Evolutionary conservation across 495 filamentous ascomycete species (phyloP).

Genomic region (Penicillium bialowiezense): DNA sequence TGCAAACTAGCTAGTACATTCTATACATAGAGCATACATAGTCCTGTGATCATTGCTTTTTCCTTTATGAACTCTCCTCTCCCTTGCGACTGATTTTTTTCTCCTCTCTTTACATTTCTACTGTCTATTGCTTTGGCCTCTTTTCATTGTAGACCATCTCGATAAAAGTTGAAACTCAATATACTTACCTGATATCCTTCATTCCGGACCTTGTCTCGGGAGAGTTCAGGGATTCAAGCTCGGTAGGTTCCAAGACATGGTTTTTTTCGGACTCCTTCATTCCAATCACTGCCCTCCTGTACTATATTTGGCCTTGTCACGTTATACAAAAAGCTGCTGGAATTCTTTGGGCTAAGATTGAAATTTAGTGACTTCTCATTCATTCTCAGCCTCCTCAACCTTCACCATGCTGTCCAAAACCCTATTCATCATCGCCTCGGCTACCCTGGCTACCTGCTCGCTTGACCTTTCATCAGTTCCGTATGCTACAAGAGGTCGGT

Average conservation of each 20-base stretch:
- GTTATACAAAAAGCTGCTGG: neutral
- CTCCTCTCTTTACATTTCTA: constrained; percentile 5
- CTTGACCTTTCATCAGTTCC: constrained; percentile 60
- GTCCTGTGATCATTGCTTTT: constrained; percentile 7
- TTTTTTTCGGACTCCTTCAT: constrained; percentile 11
- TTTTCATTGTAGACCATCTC: neutral
- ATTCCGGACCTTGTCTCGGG: constrained; percentile 6
- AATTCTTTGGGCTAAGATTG: neutral
- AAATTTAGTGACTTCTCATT: neutral
- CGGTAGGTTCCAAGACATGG: constrained; percentile 14
- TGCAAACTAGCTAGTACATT: constrained; percentile 8
- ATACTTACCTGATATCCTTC: neutral
- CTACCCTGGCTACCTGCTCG: constrained; percentile 41
- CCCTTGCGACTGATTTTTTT: constrained; percentile 12
- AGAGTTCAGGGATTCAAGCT: constrained; percentile 3
- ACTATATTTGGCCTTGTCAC: neutral
- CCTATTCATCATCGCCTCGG: constrained; percentile 29
- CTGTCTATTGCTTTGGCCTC: constrained; percentile 3
- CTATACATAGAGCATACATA: constrained; percentile 4
- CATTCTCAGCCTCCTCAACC: neutral
- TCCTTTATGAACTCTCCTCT: constrained; percentile 6
- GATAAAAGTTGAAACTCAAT: too few species aligned
- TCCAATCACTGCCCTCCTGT: constrained; percentile 7
- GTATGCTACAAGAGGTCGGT: constrained; percentile 43
- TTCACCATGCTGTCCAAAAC: constrained; percentile 27